These are phyloP conservation scores for Ogataea pilisensis DNA, from an alignment of 805 yeast genomes.

Conservation along the genomic window DNA sequence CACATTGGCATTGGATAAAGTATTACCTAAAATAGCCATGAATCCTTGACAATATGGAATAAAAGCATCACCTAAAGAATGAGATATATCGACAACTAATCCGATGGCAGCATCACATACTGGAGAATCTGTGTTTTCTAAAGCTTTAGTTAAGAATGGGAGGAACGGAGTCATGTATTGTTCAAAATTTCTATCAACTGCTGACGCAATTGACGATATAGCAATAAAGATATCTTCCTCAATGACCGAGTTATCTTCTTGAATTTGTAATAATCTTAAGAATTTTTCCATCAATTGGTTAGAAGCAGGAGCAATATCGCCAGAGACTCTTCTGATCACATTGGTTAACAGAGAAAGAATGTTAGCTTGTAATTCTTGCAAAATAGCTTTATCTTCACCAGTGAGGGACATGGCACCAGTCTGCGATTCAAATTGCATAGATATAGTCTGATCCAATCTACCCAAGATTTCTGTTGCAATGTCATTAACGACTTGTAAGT, in stretches of 20 bases:
- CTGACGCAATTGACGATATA: slow-evolving; percentile 82
- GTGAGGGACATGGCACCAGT: slow-evolving; percentile 21
- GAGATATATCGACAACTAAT: slow-evolving; percentile 88
- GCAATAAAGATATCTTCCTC: slow-evolving; percentile 96
- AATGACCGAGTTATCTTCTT: slow-evolving; percentile 57
- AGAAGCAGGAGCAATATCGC: slow-evolving; percentile 60
- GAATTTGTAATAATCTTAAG: slow-evolving; percentile 59
- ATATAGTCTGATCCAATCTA: slow-evolving; percentile 68
- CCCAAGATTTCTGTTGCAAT: slow-evolving; percentile 72
- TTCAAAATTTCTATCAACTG: slow-evolving; percentile 66
- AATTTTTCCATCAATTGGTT: slow-evolving; percentile 84
- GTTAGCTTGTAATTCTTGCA: slow-evolving; percentile 88
- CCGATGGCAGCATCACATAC: slow-evolving; percentile 91
- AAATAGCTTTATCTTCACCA: slow-evolving; percentile 67
- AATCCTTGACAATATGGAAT: slow-evolving; percentile 73
- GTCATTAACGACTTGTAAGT: slow-evolving; percentile 61
- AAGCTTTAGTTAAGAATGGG: slow-evolving; percentile 76
- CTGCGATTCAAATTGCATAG: slow-evolving; percentile 46
- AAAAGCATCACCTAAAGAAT: slow-evolving; percentile 73
- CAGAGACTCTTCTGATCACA: slow-evolving; percentile 76
- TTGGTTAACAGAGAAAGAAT: slow-evolving; percentile 74
- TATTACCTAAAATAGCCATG: slow-evolving; percentile 77
- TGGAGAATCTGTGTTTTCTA: slow-evolving; percentile 78
- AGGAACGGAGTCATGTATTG: slow-evolving; percentile 77
- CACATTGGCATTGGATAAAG: slow-evolving; percentile 61